Evolutionary conservation across 1,139 yeast species (phyloP).

Genomic region (Candida gigantensis): DNA sequence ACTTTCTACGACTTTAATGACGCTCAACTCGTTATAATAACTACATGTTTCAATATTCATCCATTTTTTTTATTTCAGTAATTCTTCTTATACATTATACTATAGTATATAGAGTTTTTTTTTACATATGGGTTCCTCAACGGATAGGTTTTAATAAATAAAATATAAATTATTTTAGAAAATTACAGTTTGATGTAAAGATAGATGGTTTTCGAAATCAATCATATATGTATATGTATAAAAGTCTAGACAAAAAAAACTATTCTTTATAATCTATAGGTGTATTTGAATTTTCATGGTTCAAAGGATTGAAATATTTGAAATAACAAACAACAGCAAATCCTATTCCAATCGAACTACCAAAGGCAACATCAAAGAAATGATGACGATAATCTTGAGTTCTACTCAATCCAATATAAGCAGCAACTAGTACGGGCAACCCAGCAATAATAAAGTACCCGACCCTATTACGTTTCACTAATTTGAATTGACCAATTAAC

Average conservation of each 20-base stretch:
- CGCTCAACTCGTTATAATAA: too few relatives aligned
- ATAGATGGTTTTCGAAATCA: too few relatives aligned
- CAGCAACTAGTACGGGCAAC: constrained; percentile 33
- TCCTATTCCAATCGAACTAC: constrained; percentile 32
- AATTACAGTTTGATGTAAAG: too few relatives aligned
- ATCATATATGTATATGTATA: not conserved
- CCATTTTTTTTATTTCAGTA: not conserved
- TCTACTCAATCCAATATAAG: constrained; percentile 39
- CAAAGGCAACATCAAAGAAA: constrained; percentile 41
- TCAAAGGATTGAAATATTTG: constrained; percentile 23
- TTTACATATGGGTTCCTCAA: not conserved
- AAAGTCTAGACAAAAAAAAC: not conserved
- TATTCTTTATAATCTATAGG: constrained; percentile 1
- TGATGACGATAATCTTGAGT: constrained; percentile 50
- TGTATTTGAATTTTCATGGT: not conserved
- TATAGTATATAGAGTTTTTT: not conserved
- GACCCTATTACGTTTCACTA: constrained; percentile 8
- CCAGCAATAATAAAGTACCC: constrained; percentile 16
- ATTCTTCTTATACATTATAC: not conserved
- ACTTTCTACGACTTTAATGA: too few relatives aligned
- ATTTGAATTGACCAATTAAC: constrained; percentile 40
- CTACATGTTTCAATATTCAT: not conserved
- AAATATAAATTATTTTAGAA: not conserved
- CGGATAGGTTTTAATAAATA: not conserved
- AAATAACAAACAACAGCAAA: constrained; percentile 38